Percentiles rank a stretch among this genome's conserved stretches.
These are phyloP conservation scores for Colletotrichum echinochloae DNA, from an alignment of 2,329 filamentous ascomycete species.

Conservation along the genomic window DNA sequence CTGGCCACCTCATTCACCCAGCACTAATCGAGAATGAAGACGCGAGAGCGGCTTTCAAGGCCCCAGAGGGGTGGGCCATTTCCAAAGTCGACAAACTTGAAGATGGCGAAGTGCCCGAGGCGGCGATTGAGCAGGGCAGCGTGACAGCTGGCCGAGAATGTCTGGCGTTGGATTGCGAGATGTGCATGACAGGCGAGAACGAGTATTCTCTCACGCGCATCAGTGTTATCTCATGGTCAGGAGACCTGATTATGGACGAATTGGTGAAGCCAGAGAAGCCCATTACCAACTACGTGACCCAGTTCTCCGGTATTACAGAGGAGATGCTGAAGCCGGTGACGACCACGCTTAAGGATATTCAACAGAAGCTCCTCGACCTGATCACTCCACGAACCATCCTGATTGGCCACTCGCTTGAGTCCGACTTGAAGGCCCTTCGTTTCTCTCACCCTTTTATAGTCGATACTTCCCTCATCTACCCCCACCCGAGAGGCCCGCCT, in stretches of 20 bases:
- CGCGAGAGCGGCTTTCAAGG: constrained; percentile 63
- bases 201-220: constrained; percentile 89
- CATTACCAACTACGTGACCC: constrained; percentile 94
- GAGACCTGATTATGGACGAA: constrained; percentile 84
- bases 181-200: constrained; percentile 88
- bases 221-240: constrained; percentile 88
- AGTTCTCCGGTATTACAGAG: constrained; percentile 91
- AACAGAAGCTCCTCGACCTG: constrained; percentile 78
- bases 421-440: constrained; percentile 85
- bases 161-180: constrained; percentile 92
- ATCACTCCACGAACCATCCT: constrained; percentile 80
- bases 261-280: constrained; percentile 89
- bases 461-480: constrained; percentile 90
- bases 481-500: constrained; percentile 89
- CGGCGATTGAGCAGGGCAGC: constrained; percentile 82
- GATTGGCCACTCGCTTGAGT: constrained; percentile 84
- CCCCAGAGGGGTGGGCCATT: constrained; percentile 84
- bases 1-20: constrained; percentile 88
- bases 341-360: constrained; percentile 86
- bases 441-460: constrained; percentile 93
- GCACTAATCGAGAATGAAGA: constrained; percentile 73
- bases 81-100: constrained; percentile 75
- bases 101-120: constrained; percentile 75
- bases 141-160: constrained; percentile 84
- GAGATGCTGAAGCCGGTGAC: constrained; percentile 85